Percentiles rank a stretch among this genome's conserved stretches.
phyloP scores from a whole-genome alignment of 2,329 filamentous ascomycete genomes.

The Venturia carpophila region DNA sequence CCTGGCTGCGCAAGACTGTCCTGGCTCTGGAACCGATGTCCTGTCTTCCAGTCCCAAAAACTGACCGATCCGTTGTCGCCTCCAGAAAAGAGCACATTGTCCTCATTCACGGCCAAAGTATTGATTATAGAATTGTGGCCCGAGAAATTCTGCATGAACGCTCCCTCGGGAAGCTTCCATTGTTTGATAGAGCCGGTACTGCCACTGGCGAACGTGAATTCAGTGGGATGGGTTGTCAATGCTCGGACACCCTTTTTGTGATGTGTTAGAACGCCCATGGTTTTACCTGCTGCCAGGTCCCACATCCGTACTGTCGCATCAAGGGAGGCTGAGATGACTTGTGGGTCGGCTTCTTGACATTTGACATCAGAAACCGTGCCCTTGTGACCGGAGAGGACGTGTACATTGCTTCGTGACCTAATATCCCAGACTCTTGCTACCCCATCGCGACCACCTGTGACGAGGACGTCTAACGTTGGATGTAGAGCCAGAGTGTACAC shows the following conservation, averaged over 20 bases:
- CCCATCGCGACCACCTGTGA: slow-evolving; percentile 89
- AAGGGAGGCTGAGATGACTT: slow-evolving; percentile 87
- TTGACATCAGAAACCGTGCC: slow-evolving; percentile 81
- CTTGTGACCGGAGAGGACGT: slow-evolving; percentile 86
- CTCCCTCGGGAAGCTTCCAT: slow-evolving; percentile 97
- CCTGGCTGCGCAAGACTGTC: slow-evolving; percentile 93
- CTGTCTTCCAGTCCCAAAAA: slow-evolving; percentile 99
- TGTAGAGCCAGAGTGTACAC: slow-evolving; percentile 93
- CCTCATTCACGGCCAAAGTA: slow-evolving; percentile 83
- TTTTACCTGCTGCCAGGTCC: slow-evolving; percentile 94
- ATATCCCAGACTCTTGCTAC: slow-evolving; percentile 98
- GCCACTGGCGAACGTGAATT: slow-evolving; percentile 93
- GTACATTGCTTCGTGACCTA: slow-evolving; percentile 90
- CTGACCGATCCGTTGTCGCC: slow-evolving; percentile 91
- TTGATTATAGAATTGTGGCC: slow-evolving; percentile 97
- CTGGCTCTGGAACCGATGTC: slow-evolving; percentile 79
- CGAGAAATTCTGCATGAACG: slow-evolving; percentile 98
- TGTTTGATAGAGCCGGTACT: slow-evolving; percentile 95
- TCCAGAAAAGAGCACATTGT: slow-evolving; percentile 90
- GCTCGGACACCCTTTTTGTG: slow-evolving; percentile 96
- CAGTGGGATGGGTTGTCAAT: slow-evolving; percentile 74
- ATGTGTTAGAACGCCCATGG: slow-evolving; percentile 91
- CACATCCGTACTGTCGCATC: slow-evolving; percentile 87
- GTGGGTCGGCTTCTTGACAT: slow-evolving; percentile 93
- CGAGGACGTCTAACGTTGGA: slow-evolving; percentile 86